These are phyloP conservation scores for Phytophthora pini DNA, from an alignment of 352 stramenopile species.

Conservation along the genomic window DNA sequence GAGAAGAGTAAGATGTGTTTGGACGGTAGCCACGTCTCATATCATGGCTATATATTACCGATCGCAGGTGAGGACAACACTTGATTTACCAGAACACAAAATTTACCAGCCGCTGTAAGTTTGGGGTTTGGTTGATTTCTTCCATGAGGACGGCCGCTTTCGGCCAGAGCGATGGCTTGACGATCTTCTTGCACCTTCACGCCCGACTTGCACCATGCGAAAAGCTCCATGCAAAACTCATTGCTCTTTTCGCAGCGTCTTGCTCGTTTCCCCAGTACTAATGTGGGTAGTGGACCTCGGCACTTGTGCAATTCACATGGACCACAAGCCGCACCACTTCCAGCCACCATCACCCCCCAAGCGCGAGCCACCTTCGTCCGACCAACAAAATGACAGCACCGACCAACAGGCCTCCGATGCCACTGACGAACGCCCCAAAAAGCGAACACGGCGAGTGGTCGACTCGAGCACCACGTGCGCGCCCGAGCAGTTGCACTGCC, in stretches of 20 bases:
- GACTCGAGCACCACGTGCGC: constrained; percentile 44
- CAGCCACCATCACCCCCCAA: constrained; percentile 7
- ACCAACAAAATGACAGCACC: constrained; percentile 17
- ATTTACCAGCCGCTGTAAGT: constrained; percentile 24
- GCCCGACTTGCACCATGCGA: constrained; percentile 19
- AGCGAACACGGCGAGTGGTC: constrained; percentile 27
- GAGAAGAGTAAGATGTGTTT: neutral
- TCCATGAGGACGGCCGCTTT: constrained; percentile 28
- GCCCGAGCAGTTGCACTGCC: constrained; percentile 52
- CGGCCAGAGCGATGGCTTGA: constrained; percentile 19
- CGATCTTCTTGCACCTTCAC: constrained; percentile 29
- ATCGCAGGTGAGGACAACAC: constrained; percentile 27
- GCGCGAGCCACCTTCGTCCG: constrained; percentile 1
- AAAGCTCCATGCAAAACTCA: constrained; percentile 35
- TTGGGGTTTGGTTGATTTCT: constrained; percentile 36
- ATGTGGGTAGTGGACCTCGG: constrained; percentile 41
- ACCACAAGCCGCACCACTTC: constrained; percentile 32
- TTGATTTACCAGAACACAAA: constrained; percentile 36
- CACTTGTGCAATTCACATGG: constrained; percentile 44
- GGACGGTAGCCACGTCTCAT: constrained; percentile 15
- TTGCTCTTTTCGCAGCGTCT: constrained; percentile 38
- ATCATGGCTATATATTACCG: constrained; percentile 22
- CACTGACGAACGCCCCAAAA: constrained; percentile 25
- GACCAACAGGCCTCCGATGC: constrained; percentile 6
- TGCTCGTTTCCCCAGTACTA: constrained; percentile 9